phyloP scores from a whole-genome alignment of 2,329 filamentous ascomycete genomes.

The Parastagonospora nodorum region DNA sequence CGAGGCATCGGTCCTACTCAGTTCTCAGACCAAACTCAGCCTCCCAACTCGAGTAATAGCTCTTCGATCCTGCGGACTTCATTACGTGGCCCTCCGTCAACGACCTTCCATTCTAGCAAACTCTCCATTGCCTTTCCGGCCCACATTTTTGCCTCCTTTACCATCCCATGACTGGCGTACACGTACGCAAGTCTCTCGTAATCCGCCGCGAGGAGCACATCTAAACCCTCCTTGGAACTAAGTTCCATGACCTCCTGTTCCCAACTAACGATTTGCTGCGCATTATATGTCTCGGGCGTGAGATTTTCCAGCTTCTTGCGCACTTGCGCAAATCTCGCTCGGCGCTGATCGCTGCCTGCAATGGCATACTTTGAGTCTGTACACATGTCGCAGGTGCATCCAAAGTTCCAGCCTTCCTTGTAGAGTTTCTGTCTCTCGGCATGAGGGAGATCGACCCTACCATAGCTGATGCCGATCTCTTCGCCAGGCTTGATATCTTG shows the following conservation, averaged over 20 bases:
- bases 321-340: constrained; percentile 21
- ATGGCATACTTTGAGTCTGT: constrained; percentile 17
- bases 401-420: constrained; percentile 27
- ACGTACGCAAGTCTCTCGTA: constrained; percentile 34
- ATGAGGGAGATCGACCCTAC: constrained; percentile 21
- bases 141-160: constrained; percentile 20
- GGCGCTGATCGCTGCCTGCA: constrained; percentile 23
- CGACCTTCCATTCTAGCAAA: constrained; percentile 25
- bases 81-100: constrained; percentile 17
- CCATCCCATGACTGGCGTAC: constrained; percentile 22
- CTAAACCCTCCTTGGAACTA: constrained; percentile 24
- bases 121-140: constrained; percentile 23
- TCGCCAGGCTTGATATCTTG: constrained; percentile 23
- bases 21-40: not conserved
- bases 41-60: constrained; percentile 20
- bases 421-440: constrained; percentile 24
- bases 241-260: constrained; percentile 30
- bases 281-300: constrained; percentile 26
- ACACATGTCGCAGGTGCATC: constrained; percentile 28
- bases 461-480: constrained; percentile 31
- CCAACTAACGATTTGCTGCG: constrained; percentile 27
- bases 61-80: constrained; percentile 21
- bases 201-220: constrained; percentile 24
- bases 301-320: constrained; percentile 16
- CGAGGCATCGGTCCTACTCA: too few species aligned